Evolutionary conservation across 106 monocot genomes (phyloP).

Genomic region (Phalaenopsis aphrodite): DNA sequence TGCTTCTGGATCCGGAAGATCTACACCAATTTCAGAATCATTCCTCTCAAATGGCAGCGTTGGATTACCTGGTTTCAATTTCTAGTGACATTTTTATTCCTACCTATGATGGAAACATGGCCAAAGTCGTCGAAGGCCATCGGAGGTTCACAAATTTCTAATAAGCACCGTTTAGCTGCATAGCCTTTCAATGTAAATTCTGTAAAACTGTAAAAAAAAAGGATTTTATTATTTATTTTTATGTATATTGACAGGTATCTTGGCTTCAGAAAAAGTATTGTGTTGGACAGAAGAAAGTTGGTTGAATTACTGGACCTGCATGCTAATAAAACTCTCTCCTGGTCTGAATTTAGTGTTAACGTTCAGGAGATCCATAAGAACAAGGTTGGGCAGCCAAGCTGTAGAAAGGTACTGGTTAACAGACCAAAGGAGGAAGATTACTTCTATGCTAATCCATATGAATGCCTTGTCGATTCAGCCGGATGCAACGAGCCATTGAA

Average conservation of each 20-base stretch:
- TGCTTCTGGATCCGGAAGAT: constrained; percentile 48
- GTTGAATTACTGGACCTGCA: constrained; percentile 51
- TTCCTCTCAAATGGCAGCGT: constrained; percentile 79
- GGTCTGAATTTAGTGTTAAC: constrained; percentile 38
- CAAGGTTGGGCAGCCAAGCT: constrained; percentile 33
- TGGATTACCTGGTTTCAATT: constrained; percentile 76
- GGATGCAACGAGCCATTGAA: constrained; percentile 12
- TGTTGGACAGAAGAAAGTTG: constrained; percentile 44
- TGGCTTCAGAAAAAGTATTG: constrained; percentile 49
- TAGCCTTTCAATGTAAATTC: background rate
- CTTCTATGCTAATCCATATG: constrained; percentile 63
- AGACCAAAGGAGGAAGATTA: constrained; percentile 77
- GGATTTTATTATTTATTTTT: background rate
- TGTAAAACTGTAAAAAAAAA: background rate
- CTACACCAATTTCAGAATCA: constrained; percentile 54
- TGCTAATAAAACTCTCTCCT: constrained; percentile 45
- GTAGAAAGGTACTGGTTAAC: constrained; percentile 24
- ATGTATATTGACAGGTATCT: constrained; percentile 36
- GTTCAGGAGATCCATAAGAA: constrained; percentile 26
- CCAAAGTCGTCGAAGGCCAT: constrained; percentile 77
- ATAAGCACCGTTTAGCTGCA: background rate
- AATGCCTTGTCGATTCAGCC: constrained; percentile 33
- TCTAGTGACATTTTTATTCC: constrained; percentile 62
- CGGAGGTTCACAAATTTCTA: constrained; percentile 36
- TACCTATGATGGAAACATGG: constrained; percentile 85